Base-by-base conservation (phyloP, 768 basidiomycete species). In the Cyclocybe aegerita region DNA sequence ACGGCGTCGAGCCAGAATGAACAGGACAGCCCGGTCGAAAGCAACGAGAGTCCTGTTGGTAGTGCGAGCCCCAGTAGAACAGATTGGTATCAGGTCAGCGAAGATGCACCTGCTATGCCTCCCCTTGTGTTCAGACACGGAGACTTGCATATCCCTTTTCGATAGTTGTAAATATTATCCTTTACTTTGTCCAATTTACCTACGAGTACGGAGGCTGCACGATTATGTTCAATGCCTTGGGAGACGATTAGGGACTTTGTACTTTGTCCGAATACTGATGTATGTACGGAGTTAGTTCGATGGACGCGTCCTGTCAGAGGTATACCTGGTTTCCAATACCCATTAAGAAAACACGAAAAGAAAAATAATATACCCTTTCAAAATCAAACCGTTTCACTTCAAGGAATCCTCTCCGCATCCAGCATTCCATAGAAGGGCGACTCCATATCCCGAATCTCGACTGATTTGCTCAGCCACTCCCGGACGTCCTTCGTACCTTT, bases 381-480 rank as follows among this genome's bases (percentile, higher is more conserved):
- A 3, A 15, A 0, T 42, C 10, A 14, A 6, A 42, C 6, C 40
- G 10, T 17, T 14, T 7, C 17, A 10, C 11, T 10, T 29, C 1
- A 42, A 42, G 14, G 1, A 3, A 23, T 23, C 23, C 23, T 23
- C 10, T 4, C 40, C 5, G 16, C 5, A 42, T 42, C 17, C 17
- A 23, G 5, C 17, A 14, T 15, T 16, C 12, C 12, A 6, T 8
- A 16, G 10, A 15, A 11, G 7, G 6, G 40, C 16, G 40, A 16
- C 5, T 42, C 10, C 16, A 23, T 11, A 9, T 15, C 29, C 10
- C 40, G 12, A 11, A 42, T 42, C 11, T 42, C n/a, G 6, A 47
- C 51, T 37, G 33, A 39, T 23, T 4, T 35, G 23, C 45, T 46
- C 14, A 53, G 11, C 51, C 51, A 53, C 39, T 53, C 46, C 23